Conservation (phyloP, 139 green algal species). For the Pseudopediastrum boryanum region DNA sequence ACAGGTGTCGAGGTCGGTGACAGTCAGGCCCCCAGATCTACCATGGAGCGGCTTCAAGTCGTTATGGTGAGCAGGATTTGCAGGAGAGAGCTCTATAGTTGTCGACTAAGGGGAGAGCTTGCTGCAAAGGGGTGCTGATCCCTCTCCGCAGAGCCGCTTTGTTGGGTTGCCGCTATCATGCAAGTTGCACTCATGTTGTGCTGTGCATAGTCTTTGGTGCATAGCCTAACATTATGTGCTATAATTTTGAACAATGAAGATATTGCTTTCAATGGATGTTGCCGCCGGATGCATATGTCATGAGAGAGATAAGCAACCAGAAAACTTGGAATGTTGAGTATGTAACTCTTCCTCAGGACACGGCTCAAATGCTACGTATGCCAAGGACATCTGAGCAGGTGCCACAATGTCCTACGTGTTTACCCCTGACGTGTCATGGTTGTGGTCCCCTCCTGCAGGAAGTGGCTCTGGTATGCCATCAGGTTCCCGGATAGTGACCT, state of each 20-base stretch:
- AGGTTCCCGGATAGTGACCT: slow-evolving; percentile 39
- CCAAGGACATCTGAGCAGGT: too few relatives aligned
- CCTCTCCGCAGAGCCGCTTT: too few relatives aligned
- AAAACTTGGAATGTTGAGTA: too few relatives aligned
- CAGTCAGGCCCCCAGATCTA: slow-evolving; percentile 25
- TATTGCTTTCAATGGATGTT: too few relatives aligned
- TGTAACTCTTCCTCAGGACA: too few relatives aligned
- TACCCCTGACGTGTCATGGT: neutral
- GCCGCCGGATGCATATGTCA: too few relatives aligned
- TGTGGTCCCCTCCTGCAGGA: slow-evolving; percentile 20
- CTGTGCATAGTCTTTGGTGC: neutral
- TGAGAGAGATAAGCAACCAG: too few relatives aligned
- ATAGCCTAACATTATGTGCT: neutral
- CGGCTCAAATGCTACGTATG: too few relatives aligned
- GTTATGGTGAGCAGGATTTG: slow-evolving; percentile 9
- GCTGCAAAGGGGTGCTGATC: neutral
- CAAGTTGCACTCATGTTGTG: neutral
- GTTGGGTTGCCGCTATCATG: neutral
- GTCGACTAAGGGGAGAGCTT: too few relatives aligned
- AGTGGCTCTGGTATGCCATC: slow-evolving; percentile 43
- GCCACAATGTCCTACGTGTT: too few relatives aligned
- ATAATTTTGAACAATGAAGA: too few relatives aligned
- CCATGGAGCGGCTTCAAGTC: slow-evolving; percentile 11
- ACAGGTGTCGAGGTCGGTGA: slow-evolving; percentile 26
- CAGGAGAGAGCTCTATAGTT: too few relatives aligned